Percentiles rank a stretch among this genome's conserved stretches.
Conservation (phyloP, 1,139 yeast genomes). For the Candida tropicalis region DNA sequence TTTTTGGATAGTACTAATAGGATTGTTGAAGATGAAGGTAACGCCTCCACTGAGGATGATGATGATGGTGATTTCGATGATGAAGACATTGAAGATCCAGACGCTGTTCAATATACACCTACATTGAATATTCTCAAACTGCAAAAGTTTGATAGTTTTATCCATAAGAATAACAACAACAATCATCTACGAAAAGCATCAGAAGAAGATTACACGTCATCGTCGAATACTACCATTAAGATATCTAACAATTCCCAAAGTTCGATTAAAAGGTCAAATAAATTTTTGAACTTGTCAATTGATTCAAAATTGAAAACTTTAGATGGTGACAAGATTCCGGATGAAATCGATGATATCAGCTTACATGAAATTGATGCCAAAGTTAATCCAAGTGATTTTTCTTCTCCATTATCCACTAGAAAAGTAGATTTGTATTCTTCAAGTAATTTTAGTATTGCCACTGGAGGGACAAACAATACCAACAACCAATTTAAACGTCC, state of each 20-base stretch:
- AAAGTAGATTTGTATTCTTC: conserved; percentile 4
- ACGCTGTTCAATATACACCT: conserved; percentile 9
- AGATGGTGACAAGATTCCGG: conserved; percentile 13
- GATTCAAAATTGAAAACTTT: conserved; percentile 25
- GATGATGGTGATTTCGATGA: conserved; percentile 19
- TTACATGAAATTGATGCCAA: conserved; percentile 31
- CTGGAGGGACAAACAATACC: conserved; percentile 15
- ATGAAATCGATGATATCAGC: conserved; percentile 27
- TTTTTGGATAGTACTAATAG: conserved; percentile 20
- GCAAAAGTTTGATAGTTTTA: conserved; percentile 1
- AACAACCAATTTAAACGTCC: conserved; percentile 50
- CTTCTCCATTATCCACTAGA: conserved; percentile 12
- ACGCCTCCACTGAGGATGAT: conserved; percentile 20
- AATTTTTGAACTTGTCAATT: conserved; percentile 49
- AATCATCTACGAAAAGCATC: conserved; percentile 15
- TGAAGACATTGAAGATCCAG: conserved; percentile 11
- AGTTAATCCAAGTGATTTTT: conserved; percentile 21
- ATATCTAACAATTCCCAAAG: conserved; percentile 18
- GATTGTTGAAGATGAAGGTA: conserved; percentile 13
- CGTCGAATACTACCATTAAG: conserved; percentile 13
- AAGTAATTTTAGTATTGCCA: conserved; percentile 6
- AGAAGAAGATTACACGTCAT: conserved; percentile 8
- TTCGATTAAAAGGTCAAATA: conserved; percentile 48
- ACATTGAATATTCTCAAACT: conserved; percentile 5
- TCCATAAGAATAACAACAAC: conserved; percentile 14